Conservation (phyloP, 768 basidiomycete genomes). For the Coprinopsis strossmayeri region DNA sequence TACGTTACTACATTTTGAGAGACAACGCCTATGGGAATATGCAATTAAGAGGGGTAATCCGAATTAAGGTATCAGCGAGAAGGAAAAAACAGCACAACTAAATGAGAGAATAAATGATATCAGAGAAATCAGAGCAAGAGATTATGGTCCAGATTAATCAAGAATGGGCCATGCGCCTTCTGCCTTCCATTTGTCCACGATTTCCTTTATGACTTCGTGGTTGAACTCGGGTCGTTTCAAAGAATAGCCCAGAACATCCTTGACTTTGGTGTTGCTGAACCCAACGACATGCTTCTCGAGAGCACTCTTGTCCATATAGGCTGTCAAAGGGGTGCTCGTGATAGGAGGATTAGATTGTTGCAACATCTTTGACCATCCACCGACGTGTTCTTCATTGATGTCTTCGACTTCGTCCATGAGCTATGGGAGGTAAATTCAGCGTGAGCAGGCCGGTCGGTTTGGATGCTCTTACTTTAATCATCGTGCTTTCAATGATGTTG, state of each 20-base stretch:
- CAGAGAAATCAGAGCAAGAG: too few relatives aligned
- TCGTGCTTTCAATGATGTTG: slow-evolving; percentile 57
- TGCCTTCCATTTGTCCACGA: slow-evolving; percentile 75
- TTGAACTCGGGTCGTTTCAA: slow-evolving; percentile 57
- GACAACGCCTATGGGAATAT: neutral
- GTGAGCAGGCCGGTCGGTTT: neutral
- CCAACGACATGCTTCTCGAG: slow-evolving; percentile 66
- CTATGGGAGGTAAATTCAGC: slow-evolving; percentile 25
- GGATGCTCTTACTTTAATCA: slow-evolving; percentile 50
- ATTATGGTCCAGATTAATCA: slow-evolving; percentile 16
- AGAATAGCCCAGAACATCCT: slow-evolving; percentile 63
- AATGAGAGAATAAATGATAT: neutral
- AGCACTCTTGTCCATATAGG: slow-evolving; percentile 73
- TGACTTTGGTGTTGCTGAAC: slow-evolving; percentile 68
- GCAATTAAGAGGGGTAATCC: neutral
- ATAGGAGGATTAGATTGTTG: slow-evolving; percentile 63
- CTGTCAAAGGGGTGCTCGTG: slow-evolving; percentile 61
- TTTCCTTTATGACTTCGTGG: slow-evolving; percentile 55
- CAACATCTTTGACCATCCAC: slow-evolving; percentile 81
- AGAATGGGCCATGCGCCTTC: slow-evolving; percentile 57
- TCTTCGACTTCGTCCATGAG: slow-evolving; percentile 74
- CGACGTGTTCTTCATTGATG: slow-evolving; percentile 79
- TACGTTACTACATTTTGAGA: neutral
- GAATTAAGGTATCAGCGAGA: slow-evolving; percentile 1
- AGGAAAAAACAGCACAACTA: neutral